Evolutionary conservation across 257 asterid species (phyloP).

Genomic region (Thymus quinquecostatus): DNA sequence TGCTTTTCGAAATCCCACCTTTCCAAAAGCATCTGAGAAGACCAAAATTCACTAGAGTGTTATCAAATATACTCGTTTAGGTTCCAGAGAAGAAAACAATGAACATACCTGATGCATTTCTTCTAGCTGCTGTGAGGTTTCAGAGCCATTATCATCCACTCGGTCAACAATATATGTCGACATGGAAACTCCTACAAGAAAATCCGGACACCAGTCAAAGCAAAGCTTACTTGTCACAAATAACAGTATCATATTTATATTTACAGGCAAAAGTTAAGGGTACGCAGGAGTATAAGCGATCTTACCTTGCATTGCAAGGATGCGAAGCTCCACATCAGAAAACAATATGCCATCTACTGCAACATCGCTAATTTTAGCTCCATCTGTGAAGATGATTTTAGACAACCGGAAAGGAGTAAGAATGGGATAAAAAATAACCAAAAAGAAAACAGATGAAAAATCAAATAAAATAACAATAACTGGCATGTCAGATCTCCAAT

Average conservation of each 20-base stretch:
- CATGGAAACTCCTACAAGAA: constrained; percentile 69
- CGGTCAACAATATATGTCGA: constrained; percentile 59
- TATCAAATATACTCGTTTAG: constrained; percentile 17
- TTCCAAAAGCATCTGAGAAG: constrained; percentile 57
- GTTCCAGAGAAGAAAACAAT: constrained; percentile 21
- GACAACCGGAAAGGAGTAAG: constrained; percentile 17
- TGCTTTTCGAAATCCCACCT: constrained; percentile 64
- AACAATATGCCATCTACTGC: constrained; percentile 57
- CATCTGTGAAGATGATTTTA: constrained; percentile 39
- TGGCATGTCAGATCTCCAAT: background rate
- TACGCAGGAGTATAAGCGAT: constrained; percentile 4
- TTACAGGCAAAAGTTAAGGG: constrained; percentile 7
- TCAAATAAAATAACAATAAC: background rate
- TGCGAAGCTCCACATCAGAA: constrained; percentile 64
- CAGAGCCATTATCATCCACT: constrained; percentile 43
- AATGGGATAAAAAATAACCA: background rate
- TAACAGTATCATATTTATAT: background rate
- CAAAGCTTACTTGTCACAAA: background rate
- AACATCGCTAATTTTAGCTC: constrained; percentile 35
- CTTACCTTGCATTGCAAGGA: constrained; percentile 71
- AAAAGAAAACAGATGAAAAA: background rate
- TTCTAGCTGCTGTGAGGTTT: constrained; percentile 61
- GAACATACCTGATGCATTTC: constrained; percentile 72
- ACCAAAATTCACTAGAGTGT: constrained; percentile 24
- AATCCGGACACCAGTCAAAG: constrained; percentile 19